Percentiles rank a stretch among this genome's conserved stretches.
Evolutionary conservation across 768 basidiomycete genomes (phyloP).

Genomic region (Lactarius hengduanensis): DNA sequence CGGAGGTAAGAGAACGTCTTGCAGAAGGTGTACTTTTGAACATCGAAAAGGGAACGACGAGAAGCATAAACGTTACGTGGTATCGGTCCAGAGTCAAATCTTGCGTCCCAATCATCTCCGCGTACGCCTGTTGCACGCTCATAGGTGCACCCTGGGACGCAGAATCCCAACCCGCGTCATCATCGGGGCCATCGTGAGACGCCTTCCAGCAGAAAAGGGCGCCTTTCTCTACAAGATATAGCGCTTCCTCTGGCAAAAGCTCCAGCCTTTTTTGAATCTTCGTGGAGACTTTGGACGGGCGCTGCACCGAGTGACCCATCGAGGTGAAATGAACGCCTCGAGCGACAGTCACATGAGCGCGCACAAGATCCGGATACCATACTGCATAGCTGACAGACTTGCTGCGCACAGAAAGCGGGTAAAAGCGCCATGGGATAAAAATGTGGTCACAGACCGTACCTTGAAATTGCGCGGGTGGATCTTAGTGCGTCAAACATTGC

Average conservation of each 20-base stretch:
- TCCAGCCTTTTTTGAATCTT: slow-evolving; percentile 69
- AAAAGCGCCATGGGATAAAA: slow-evolving; percentile 1
- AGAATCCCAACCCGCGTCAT: slow-evolving; percentile 40
- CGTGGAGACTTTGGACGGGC: slow-evolving; percentile 38
- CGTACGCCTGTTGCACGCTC: slow-evolving; percentile 88
- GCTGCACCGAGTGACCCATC: slow-evolving; percentile 77
- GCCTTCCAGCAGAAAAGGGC: slow-evolving; percentile 82
- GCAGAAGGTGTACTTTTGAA: slow-evolving; percentile 7
- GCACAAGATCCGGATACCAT: slow-evolving; percentile 66
- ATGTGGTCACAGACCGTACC: slow-evolving; percentile 43
- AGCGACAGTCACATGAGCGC: slow-evolving; percentile 65
- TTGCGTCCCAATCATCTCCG: slow-evolving; percentile 78
- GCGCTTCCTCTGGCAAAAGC: slow-evolving; percentile 90
- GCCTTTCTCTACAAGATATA: slow-evolving; percentile 92
- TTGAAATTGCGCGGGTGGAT: slow-evolving; percentile 70
- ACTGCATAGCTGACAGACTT: slow-evolving; percentile 78
- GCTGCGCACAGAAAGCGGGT: slow-evolving; percentile 38
- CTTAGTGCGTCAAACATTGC: slow-evolving; percentile 88
- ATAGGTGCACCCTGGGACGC: slow-evolving; percentile 64
- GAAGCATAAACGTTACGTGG: slow-evolving; percentile 54
- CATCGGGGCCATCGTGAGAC: slow-evolving; percentile 30
- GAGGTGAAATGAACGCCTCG: slow-evolving; percentile 81
- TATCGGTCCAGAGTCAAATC: slow-evolving; percentile 82
- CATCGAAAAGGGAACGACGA: not conserved
- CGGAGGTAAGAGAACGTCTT: slow-evolving; percentile 93